Evolutionary conservation across 768 basidiomycete species (phyloP), one percentile per base, ranked within the genome.

Genomic region (Hypholoma sublateritium): DNA sequence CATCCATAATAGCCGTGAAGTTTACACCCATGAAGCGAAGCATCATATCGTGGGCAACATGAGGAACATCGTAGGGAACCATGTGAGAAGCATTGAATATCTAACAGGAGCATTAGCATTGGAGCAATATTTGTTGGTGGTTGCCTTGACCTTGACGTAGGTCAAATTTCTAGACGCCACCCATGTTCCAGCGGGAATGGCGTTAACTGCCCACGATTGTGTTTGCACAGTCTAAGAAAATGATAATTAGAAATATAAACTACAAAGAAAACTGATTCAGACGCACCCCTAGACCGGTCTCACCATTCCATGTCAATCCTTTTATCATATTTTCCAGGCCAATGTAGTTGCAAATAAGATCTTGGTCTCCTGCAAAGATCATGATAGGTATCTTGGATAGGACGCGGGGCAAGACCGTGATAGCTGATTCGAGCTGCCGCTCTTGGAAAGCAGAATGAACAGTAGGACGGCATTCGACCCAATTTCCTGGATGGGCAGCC

Each of bases 21-120:
- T 98, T 89, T 58, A 95, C 85, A 50, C 85, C 88, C 88, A 98
- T 93, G 77, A 99, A 99, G 13, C 97, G 91, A 39, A 97, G 84
- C 63, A 99, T 96, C 97, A 98, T 98, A 71, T 99, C 97, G 70
- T 98, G 94, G 3, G 95, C 79, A 17, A 88, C 85, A 50, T 91
- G 82, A 0, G 95, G 95, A 12, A 90, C 77, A 70, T 99, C 96
- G 70, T 78, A 89, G 12, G 90, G 87, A 7, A 85, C 96, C 97
- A 98, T 99, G 72, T 98, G 97, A 1, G 95, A 98, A 2, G 93
- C 92, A 57, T 94, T 91, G 71, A 88, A 90, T 22, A 97, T 83
- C 92, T 95, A 36, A 9, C 19, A 17, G 22, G 21, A 48, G 13
- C 12, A 5, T 6, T 16, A 13, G 36, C 37, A 14, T 47, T 22